A percentile compares a stretch with the other conserved stretches of the same genome.
phyloP scores from a whole-genome alignment of 345 rosid species.

The Eucalyptus pauciflora region DNA sequence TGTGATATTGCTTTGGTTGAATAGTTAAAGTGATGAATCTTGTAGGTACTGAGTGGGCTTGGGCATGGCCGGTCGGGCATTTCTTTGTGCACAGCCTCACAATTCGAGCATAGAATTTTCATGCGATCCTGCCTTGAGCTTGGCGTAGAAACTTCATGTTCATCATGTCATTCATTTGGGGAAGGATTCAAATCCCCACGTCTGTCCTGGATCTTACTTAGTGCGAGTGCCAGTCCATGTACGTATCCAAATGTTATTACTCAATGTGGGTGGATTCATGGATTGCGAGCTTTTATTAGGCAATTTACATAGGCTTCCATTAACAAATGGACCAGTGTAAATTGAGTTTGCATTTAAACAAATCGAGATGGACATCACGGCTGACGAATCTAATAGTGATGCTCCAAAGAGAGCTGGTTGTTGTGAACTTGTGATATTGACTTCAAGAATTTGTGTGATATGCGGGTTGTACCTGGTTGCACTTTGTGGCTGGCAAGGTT shows the following conservation, averaged over 20 bases:
- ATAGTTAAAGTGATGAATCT: too few relatives aligned
- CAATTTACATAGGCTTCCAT: too few relatives aligned
- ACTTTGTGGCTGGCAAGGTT: too few relatives aligned
- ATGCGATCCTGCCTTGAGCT: background rate
- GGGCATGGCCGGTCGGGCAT: too few relatives aligned
- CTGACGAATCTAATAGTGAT: background rate
- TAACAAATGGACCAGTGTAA: background rate
- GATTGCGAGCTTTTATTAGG: background rate
- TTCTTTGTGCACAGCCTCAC: too few relatives aligned
- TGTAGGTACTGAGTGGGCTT: too few relatives aligned
- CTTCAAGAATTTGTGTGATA: too few relatives aligned
- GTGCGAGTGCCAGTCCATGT: background rate
- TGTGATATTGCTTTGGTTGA: too few relatives aligned
- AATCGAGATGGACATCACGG: background rate
- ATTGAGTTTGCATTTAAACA: background rate
- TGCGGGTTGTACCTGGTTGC: too few relatives aligned
- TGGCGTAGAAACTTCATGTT: background rate
- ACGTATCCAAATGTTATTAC: background rate
- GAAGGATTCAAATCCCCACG: background rate
- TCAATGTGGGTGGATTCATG: rapidly evolving
- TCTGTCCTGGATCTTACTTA: background rate
- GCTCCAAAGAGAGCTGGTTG: too few relatives aligned
- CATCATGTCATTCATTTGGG: background rate
- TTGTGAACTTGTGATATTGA: too few relatives aligned
- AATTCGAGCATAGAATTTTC: too few relatives aligned